phyloP scores from a whole-genome alignment of 129 eudicot species.

The Sambucus nigra region DNA sequence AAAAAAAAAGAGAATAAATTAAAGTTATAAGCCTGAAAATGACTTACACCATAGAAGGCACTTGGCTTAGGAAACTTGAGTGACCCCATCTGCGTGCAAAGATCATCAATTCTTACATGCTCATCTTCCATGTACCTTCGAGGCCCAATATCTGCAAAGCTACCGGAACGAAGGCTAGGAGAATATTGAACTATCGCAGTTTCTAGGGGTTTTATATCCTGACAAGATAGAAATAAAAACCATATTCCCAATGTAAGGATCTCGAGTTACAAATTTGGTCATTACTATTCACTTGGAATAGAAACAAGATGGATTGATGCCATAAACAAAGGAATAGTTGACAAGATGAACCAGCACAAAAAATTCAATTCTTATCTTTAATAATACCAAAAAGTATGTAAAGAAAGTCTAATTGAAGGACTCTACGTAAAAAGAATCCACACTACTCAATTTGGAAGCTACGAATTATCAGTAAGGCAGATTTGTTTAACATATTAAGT shows the following conservation, averaged over 20 bases:
- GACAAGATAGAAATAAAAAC: neutral
- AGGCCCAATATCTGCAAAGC: conserved; percentile 75
- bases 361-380: neutral
- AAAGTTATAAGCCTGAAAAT: neutral
- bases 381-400: neutral
- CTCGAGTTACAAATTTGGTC: neutral
- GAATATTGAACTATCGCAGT: conserved; percentile 25
- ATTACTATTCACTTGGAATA: neutral
- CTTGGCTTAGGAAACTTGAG: conserved; percentile 42
- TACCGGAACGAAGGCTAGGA: conserved; percentile 70
- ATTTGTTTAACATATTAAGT: neutral
- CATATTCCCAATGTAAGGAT: conserved; percentile 1
- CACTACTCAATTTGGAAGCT: neutral
- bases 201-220: conserved; percentile 48
- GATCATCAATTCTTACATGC: conserved; percentile 70
- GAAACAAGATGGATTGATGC: neutral
- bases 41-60: conserved; percentile 74
- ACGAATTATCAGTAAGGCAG: neutral
- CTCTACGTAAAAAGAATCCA: neutral
- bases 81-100: conserved; percentile 43
- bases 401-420: neutral
- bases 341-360: neutral
- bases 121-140: conserved; percentile 86
- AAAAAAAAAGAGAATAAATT: no score
- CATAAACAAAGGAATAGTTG: neutral